Evolutionary conservation across 257 asterid genomes (phyloP).

Genomic region (Agastache rugosa): DNA sequence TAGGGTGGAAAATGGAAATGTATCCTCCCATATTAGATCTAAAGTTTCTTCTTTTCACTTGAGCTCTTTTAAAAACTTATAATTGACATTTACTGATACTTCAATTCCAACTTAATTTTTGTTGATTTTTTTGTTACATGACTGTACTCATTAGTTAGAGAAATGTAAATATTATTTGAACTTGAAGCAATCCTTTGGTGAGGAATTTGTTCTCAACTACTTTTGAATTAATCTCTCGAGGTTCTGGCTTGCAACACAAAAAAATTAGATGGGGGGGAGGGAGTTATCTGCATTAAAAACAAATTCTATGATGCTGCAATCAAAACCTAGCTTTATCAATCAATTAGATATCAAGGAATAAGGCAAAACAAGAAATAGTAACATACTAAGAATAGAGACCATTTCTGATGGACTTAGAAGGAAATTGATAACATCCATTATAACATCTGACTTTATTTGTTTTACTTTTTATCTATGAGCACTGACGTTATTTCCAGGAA

Average conservation of each 20-base stretch:
- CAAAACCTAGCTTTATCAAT: not conserved
- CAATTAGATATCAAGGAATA: not conserved
- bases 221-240: not conserved
- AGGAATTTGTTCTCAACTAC: not conserved
- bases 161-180: not conserved
- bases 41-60: not conserved
- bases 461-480: not conserved
- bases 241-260: not conserved
- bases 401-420: not conserved
- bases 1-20: not conserved
- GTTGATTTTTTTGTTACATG: conserved; percentile 5
- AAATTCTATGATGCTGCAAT: not conserved
- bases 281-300: not conserved
- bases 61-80: not conserved
- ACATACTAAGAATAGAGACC: not conserved
- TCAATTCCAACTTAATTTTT: not conserved
- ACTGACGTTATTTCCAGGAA: not conserved
- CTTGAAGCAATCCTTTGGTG: not conserved
- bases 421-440: not conserved
- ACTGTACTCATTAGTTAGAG: not conserved
- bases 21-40: not conserved
- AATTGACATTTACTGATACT: not conserved
- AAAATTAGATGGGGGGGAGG: not conserved
- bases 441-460: not conserved
- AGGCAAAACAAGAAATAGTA: not conserved